Conservation (phyloP, 2,329 filamentous ascomycete species). For the Harringtonia aguacate region DNA sequence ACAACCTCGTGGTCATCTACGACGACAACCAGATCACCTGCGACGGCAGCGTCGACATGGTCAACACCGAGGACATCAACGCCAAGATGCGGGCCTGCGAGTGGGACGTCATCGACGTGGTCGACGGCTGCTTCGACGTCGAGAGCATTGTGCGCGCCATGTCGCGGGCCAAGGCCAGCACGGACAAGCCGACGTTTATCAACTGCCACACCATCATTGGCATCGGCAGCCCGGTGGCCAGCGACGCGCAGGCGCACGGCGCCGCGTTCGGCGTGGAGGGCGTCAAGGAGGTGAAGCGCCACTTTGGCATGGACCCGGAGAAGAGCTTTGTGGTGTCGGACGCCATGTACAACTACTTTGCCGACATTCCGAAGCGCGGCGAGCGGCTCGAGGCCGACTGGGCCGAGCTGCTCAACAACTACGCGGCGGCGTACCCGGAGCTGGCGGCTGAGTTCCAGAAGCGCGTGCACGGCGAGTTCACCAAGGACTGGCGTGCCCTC, state of each 20-base stretch:
- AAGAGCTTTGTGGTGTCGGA: constrained; percentile 33
- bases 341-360: constrained; percentile 40
- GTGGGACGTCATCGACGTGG: constrained; percentile 44
- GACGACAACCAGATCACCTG: constrained; percentile 53
- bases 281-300: constrained; percentile 42
- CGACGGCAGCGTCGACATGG: constrained; percentile 42
- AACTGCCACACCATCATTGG: constrained; percentile 48
- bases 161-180: constrained; percentile 24
- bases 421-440: constrained; percentile 13
- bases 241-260: constrained; percentile 44
- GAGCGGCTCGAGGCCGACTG: constrained; percentile 35
- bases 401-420: constrained; percentile 23
- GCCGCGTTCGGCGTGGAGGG: constrained; percentile 42
- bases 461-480: constrained; percentile 36
- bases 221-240: constrained; percentile 32
- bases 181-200: constrained; percentile 29
- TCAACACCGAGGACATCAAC: constrained; percentile 46
- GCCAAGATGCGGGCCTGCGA: constrained; percentile 45
- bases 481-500: constrained; percentile 34
- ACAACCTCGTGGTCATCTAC: constrained; percentile 47
- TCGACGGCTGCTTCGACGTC: constrained; percentile 41
- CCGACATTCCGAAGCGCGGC: constrained; percentile 33
- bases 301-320: constrained; percentile 36
- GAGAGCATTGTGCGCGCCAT: constrained; percentile 25
- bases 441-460: constrained; percentile 30